phyloP scores from a whole-genome alignment of 2,329 filamentous ascomycete species.

The Bipolaris bicolor region DNA sequence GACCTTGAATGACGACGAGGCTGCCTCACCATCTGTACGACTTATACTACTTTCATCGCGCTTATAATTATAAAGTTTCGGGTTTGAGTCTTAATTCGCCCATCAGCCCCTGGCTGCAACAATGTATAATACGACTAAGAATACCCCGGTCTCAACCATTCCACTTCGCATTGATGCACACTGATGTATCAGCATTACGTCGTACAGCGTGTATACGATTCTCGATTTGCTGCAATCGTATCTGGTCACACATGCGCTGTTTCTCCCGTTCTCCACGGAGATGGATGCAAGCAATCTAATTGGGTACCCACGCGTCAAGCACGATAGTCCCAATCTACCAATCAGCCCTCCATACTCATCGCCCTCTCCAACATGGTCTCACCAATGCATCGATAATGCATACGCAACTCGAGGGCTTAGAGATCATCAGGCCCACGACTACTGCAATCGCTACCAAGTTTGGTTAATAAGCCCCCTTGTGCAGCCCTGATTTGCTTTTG shows the following conservation, averaged over 20 bases:
- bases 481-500: too few relatives aligned
- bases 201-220: not conserved
- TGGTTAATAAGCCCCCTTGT: too few relatives aligned
- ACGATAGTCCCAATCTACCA: not conserved
- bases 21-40: not conserved
- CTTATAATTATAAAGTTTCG: not conserved
- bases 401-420: not conserved
- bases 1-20: not conserved
- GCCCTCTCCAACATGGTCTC: not conserved
- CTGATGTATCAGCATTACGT: slow-evolving; percentile 1
- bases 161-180: not conserved
- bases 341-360: not conserved
- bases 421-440: not conserved
- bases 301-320: not conserved
- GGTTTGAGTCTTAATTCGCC: not conserved
- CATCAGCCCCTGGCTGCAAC: not conserved
- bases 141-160: not conserved
- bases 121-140: not conserved
- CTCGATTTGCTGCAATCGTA: not conserved
- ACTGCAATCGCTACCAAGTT: too few relatives aligned
- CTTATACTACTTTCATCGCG: not conserved
- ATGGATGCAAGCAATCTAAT: not conserved
- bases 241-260: not conserved
- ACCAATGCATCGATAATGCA: not conserved
- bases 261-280: not conserved